phyloP scores from a whole-genome alignment of 2,329 filamentous ascomycete genomes.

The Colletotrichum costaricense region DNA sequence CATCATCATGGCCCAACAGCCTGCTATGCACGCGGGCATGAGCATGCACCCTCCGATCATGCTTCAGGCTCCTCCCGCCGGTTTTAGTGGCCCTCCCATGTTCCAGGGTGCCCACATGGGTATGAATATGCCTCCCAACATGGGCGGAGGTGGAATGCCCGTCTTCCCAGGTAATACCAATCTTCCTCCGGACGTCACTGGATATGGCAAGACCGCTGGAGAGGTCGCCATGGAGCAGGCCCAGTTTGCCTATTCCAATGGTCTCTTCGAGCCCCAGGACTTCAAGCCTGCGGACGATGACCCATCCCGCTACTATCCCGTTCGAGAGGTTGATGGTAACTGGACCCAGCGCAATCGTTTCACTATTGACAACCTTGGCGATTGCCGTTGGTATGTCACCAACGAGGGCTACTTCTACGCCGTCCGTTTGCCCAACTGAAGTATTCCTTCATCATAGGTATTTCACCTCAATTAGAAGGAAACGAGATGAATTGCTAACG shows the following conservation, averaged over 20 bases:
- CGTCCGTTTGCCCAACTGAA: conserved; percentile 59
- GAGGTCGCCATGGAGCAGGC: conserved; percentile 61
- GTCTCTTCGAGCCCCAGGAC: conserved; percentile 68
- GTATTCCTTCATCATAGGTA: not conserved
- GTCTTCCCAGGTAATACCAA: conserved; percentile 51
- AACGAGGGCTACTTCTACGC: conserved; percentile 71
- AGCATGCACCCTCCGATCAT: conserved; percentile 39
- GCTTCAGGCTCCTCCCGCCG: conserved; percentile 42
- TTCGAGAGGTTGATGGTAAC: conserved; percentile 69
- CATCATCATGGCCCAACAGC: conserved; percentile 48
- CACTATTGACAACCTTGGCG: conserved; percentile 69
- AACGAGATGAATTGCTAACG: not conserved
- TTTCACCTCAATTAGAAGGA: not conserved
- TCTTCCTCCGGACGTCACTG: conserved; percentile 60
- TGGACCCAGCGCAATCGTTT: conserved; percentile 70
- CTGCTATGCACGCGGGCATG: conserved; percentile 41
- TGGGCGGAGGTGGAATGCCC: conserved; percentile 21
- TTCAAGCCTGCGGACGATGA: conserved; percentile 72
- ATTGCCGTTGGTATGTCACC: conserved; percentile 69
- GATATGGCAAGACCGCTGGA: conserved; percentile 61
- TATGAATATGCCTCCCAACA: conserved; percentile 17
- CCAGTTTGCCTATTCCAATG: conserved; percentile 61
- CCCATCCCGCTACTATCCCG: conserved; percentile 69
- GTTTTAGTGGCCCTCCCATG: conserved; percentile 16
- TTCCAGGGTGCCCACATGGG: conserved; percentile 29